phyloP scores from a whole-genome alignment of 2,329 filamentous ascomycete species.

The Emergomyces pasteurianus region DNA sequence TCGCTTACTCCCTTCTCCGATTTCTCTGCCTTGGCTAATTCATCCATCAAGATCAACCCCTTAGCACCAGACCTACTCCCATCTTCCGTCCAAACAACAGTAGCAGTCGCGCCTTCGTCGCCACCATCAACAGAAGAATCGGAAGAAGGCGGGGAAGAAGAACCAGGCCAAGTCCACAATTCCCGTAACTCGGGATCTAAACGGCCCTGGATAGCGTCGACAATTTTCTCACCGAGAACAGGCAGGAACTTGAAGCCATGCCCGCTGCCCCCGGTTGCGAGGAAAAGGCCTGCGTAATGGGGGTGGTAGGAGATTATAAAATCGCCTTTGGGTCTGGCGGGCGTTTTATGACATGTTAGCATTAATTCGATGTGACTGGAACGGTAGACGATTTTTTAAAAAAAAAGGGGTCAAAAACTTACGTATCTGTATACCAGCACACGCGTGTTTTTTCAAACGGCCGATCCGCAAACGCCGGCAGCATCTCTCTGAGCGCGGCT shows the following conservation, averaged over 20 bases:
- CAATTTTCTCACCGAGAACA: slow-evolving; percentile 41
- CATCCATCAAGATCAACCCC: slow-evolving; percentile 25
- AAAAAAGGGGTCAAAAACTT: no score
- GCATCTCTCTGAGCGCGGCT: slow-evolving; percentile 46
- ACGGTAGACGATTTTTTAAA: neutral
- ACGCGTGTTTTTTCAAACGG: slow-evolving; percentile 52
- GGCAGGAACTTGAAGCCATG: slow-evolving; percentile 45
- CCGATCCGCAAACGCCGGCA: slow-evolving; percentile 48
- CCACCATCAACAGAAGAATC: slow-evolving; percentile 2
- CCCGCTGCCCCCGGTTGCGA: slow-evolving; percentile 43
- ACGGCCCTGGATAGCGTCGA: slow-evolving; percentile 34
- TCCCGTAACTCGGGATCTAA: slow-evolving; percentile 30
- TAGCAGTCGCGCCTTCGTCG: slow-evolving; percentile 8
- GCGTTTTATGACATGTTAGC: neutral
- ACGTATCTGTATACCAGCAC: slow-evolving; percentile 68
- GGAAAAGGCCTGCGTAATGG: slow-evolving; percentile 37
- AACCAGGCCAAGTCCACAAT: slow-evolving; percentile 34
- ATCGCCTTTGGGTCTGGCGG: slow-evolving; percentile 45
- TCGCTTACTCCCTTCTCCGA: slow-evolving; percentile 8
- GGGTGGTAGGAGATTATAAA: slow-evolving; percentile 63
- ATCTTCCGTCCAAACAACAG: slow-evolving; percentile 24
- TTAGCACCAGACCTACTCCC: slow-evolving; percentile 27
- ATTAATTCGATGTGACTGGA: neutral
- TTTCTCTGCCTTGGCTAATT: slow-evolving; percentile 26
- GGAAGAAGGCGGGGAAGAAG: slow-evolving; percentile 8